phyloP scores from a whole-genome alignment of 805 yeast species.

The Schwanniomyces polymorphus region DNA sequence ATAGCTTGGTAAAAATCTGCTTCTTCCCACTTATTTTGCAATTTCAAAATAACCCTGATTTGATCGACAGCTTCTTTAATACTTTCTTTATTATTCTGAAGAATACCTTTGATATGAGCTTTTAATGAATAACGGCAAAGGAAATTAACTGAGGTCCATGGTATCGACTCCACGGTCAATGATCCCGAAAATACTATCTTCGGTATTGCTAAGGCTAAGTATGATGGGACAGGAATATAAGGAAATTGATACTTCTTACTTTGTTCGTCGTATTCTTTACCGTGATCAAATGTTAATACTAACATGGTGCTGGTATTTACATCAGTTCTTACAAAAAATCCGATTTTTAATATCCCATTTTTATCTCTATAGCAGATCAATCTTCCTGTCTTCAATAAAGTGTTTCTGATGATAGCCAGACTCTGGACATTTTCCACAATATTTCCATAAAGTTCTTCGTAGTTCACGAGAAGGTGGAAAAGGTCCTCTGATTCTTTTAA shows the following conservation, averaged over 20 bases:
- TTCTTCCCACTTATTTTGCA: slow-evolving; percentile 45
- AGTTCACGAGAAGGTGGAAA: slow-evolving; percentile 46
- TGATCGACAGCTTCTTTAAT: slow-evolving; percentile 36
- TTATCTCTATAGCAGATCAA: slow-evolving; percentile 57
- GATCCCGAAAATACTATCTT: slow-evolving; percentile 33
- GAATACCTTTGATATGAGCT: slow-evolving; percentile 29
- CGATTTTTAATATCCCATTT: slow-evolving; percentile 43
- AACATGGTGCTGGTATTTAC: slow-evolving; percentile 28
- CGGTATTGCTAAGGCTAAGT: slow-evolving; percentile 34
- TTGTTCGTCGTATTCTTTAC: slow-evolving; percentile 26
- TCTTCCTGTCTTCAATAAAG: slow-evolving; percentile 52
- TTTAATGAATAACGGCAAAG: slow-evolving; percentile 39
- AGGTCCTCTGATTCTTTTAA: slow-evolving; percentile 44
- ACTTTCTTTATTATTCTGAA: slow-evolving; percentile 35
- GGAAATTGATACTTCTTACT: slow-evolving; percentile 28
- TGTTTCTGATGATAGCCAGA: slow-evolving; percentile 47
- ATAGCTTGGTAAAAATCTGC: slow-evolving; percentile 34
- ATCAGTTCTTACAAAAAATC: slow-evolving; percentile 52
- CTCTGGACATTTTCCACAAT: slow-evolving; percentile 50
- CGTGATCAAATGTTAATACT: slow-evolving; percentile 48
- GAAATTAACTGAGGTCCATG: slow-evolving; percentile 42
- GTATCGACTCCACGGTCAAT: slow-evolving; percentile 39
- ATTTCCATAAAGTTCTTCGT: slow-evolving; percentile 42
- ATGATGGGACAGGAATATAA: slow-evolving; percentile 33
- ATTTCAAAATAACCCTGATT: slow-evolving; percentile 32